Base-by-base conservation (phyloP, 2,329 filamentous ascomycete genomes). In the Grosmannia penicillata region DNA sequence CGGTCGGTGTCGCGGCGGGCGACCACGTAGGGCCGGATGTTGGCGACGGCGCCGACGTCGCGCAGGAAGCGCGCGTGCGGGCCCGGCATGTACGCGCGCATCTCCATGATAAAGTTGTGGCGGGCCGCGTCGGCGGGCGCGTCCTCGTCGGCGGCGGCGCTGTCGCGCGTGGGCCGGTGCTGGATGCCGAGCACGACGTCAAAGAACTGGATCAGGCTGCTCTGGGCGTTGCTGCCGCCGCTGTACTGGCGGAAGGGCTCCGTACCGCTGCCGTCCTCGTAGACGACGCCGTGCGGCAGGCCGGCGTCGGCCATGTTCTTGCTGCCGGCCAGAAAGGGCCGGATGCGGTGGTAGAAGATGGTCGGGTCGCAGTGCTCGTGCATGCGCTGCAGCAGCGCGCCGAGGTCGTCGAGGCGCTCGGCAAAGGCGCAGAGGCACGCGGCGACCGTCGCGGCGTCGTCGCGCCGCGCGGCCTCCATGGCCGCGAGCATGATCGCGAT, bases 261-360 rank as follows among this genome's bases (percentile, higher is more conserved):
- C 11, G 62, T 66, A 21, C 76, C 79, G 10, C 72, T 74, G 17
- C 81, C 84, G 46, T 85, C 75, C 48, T 95, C 86, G 55, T 95
- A 96, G 35, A 89, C 64, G 36, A 98, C 78, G 17, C 91, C 91
- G 43, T 78, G 67, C 0, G 91, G 87, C 9, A 98, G 68, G 13
- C 91, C 91, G 5, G 89, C 91, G 45, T 95, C 89, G 35, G 72
- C 76, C 91, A 85, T 98, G 56, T 96, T 96, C 69, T 94, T 95
- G 56, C 86, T 91, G 13, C 91, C 91, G 6, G 91, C 89, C 3
- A 98, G 71, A 57, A 93, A 96, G 0, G 91, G 89, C n/a, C 91
- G 76, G 50, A 98, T 93, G 43, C 86, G 82, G 59, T 94, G 76
- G 59, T 95, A 98, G 60, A 98, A 98, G 40, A 94, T 80, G 46